Evolutionary conservation across 2,329 filamentous ascomycete species (phyloP), one percentile per base, ranked within the genome.

Genomic region (Neophaeococcomyces mojaviensis): DNA sequence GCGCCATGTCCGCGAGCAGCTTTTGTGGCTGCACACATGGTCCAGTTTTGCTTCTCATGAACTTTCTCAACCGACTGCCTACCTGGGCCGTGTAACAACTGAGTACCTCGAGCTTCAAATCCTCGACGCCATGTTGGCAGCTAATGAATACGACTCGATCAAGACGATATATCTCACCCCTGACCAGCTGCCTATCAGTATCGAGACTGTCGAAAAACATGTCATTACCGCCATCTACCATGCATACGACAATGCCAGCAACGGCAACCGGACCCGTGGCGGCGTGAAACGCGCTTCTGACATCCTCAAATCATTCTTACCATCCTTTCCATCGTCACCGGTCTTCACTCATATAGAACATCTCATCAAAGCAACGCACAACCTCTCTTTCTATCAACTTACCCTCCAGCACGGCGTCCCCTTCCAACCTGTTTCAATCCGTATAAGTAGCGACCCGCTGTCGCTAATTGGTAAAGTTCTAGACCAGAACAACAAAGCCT

Each of bases 401-500:
- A 81, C 72, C 0, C 64, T 83, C 3, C 76, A 82, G 54, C 78
- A 82, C 49, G 78, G 77, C 15, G 76, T 82, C 13, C 78, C 78
- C 2, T 82, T 83, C 57, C 76, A 79, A 55, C 79, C 79, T 2
- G 79, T 82, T 55, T 81, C 74, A 57, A 82, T 83, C 47, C 74
- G 79, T n/a, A 76, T 79, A 33, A 77, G 76, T 53, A 64, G 71
- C 8, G 78, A 82, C 56, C 78, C 79, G 4, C 61, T 82, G 3
- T 70, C 71, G 1, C 63, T 83, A 19, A 67, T 83, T 42, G 69
- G 70, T 47, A 81, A 77, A 56, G 69, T 83, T 0, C 68, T 83
- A 7, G 73, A 77, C 36, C 79, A 83, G 55, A 83, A 83, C 47
- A 58, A 67, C 1, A 71, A 72, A 48, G 77, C 75, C 54, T 83